Evolutionary conservation across 371 early-diverging fungal genomes (phyloP), one percentile per base, ranked within the genome.

Genomic region (Zychaea mexicana): DNA sequence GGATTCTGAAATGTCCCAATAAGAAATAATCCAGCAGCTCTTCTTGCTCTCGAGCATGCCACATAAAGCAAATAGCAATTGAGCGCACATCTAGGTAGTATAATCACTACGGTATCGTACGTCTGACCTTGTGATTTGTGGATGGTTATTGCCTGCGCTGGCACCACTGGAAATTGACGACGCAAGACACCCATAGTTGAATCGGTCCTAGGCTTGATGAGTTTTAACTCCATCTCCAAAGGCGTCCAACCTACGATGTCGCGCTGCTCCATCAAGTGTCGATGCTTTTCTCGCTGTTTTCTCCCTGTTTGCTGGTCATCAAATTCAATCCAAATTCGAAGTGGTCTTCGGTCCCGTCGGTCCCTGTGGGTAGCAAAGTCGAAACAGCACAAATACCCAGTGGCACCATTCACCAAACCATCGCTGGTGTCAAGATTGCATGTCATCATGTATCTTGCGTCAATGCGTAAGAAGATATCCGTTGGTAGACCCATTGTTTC

Each of bases 41-140:
- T 22, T 22, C 5, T 22, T 5, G 49, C 49, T 49, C 49, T 49
- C 6, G 49, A 49, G 13, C 49, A 49, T 22, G 49, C 24, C 5
- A 49, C 21, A 24, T 49, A 49, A 24, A 49, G n/a, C 21, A 1
- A 13, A 10, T 19, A 4, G 24, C 45, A 19, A 19, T 45, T n/a
- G 7, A 45, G n/a, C 9, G 49, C 5, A 2, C 22, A 9, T 49
- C 22, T 49, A 2, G n/a, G 45, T 4, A 24, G 6, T 3, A 49
- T 22, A 49, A 49, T 24, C 10, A 49, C 49, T 5, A 49, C 21
- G 6, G 24, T 24, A 24, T 49, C 9, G n/a, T 49, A 49, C 7
- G 21, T 49, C 22, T 49, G 49, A 6, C 49, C 49, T 49, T 49
- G 49, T 8, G 49, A 49, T 49, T 49, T 49, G n/a, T 49, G 49